Conservation (phyloP, 208 protist genomes). For the Trypanosoma lewisi region DNA sequence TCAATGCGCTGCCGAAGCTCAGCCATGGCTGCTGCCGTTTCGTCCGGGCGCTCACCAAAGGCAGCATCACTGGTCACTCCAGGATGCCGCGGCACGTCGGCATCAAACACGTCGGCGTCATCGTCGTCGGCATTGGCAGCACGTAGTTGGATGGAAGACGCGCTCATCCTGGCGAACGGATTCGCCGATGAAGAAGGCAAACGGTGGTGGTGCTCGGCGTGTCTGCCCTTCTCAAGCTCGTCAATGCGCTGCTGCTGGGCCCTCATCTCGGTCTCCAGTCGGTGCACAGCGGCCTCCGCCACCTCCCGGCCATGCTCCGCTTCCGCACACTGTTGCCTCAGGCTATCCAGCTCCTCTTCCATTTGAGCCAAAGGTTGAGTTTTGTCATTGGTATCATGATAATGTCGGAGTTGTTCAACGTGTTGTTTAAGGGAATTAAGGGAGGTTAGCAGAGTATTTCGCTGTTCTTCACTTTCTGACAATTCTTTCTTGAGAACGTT, state of each 20-base stretch:
- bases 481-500: background rate
- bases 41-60: too few species aligned
- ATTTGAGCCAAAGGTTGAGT: conserved; percentile 15
- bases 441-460: background rate
- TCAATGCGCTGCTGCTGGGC: too few species aligned
- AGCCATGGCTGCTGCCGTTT: too few species aligned
- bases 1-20: conserved; percentile 16
- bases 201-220: too few species aligned
- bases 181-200: too few species aligned
- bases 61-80: too few species aligned
- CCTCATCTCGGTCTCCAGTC: conserved; percentile 37
- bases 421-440: conserved; percentile 5
- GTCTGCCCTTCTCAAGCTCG: too few species aligned
- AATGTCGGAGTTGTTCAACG: conserved; percentile 1
- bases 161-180: too few species aligned
- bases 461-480: background rate
- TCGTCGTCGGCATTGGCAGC: too few species aligned
- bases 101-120: too few species aligned
- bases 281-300: conserved; percentile 23
- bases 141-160: too few species aligned
- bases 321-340: background rate
- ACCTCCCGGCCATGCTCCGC: background rate
- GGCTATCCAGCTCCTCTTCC: background rate
- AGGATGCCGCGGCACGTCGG: too few species aligned
- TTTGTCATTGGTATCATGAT: conserved; percentile 10